Evolutionary conservation across 352 stramenopile species (phyloP).

Genomic region (Plasmopara muralis): DNA sequence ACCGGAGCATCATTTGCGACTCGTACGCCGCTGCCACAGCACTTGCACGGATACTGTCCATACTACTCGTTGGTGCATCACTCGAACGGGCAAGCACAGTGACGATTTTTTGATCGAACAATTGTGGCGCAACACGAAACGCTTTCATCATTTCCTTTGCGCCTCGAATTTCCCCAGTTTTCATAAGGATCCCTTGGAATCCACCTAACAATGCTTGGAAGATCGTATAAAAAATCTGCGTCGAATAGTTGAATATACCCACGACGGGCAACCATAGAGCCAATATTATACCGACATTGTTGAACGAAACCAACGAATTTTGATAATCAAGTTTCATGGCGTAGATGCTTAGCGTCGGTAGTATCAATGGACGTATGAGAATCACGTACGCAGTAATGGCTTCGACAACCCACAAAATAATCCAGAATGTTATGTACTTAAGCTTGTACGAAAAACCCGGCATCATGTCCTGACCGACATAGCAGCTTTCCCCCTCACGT

Average conservation of each 20-base stretch:
- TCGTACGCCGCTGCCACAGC: constrained; percentile 50
- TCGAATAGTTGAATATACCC: constrained; percentile 77
- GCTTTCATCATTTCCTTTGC: constrained; percentile 70
- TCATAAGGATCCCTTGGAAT: constrained; percentile 67
- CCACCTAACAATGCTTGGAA: constrained; percentile 59
- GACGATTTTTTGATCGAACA: constrained; percentile 79
- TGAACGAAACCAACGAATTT: constrained; percentile 62
- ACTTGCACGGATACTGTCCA: constrained; percentile 39
- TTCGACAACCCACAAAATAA: constrained; percentile 52
- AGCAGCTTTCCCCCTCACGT: constrained; percentile 63
- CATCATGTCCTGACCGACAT: constrained; percentile 59
- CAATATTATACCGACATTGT: constrained; percentile 65
- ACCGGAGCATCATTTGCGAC: constrained; percentile 77
- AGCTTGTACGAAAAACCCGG: constrained; percentile 47
- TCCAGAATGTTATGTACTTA: constrained; percentile 66
- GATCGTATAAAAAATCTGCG: constrained; percentile 78
- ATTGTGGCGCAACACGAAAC: constrained; percentile 60
- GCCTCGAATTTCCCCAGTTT: constrained; percentile 63
- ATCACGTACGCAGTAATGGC: constrained; percentile 60
- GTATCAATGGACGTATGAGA: constrained; percentile 51
- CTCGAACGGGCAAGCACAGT: constrained; percentile 49
- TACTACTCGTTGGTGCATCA: constrained; percentile 40
- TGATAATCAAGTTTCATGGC: constrained; percentile 63
- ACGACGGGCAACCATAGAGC: constrained; percentile 58
- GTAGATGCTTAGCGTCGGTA: constrained; percentile 67